These are phyloP conservation scores for Hemerocallis citrina DNA, from an alignment of 106 monocot genomes.

Conservation along the genomic window DNA sequence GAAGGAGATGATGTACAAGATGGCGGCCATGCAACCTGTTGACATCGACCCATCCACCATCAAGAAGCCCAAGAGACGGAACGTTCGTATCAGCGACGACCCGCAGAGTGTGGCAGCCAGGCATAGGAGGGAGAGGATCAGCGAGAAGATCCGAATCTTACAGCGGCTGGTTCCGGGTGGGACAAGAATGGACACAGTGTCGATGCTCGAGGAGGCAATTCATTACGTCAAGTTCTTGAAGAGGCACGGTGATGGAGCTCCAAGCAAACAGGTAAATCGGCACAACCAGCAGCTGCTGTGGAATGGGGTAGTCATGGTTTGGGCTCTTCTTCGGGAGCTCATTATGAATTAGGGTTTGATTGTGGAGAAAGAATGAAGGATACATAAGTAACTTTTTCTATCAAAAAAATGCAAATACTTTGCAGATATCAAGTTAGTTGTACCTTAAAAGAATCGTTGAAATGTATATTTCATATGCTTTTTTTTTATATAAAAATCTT, in stretches of 20 bases:
- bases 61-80: conserved; percentile 52
- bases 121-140: conserved; percentile 60
- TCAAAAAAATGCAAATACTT: too few species aligned
- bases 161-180: conserved; percentile 68
- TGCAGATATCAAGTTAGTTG: neutral
- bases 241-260: conserved; percentile 29
- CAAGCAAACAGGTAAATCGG: conserved; percentile 7
- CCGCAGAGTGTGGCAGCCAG: conserved; percentile 69
- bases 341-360: neutral
- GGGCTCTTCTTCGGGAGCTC: neutral
- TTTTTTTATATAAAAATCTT: too few species aligned
- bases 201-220: conserved; percentile 62
- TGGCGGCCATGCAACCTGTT: conserved; percentile 73
- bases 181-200: conserved; percentile 71
- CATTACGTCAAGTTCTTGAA: conserved; percentile 64
- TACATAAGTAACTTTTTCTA: too few species aligned
- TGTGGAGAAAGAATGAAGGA: neutral
- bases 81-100: conserved; percentile 68
- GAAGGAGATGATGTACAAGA: conserved; percentile 82
- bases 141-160: conserved; percentile 59
- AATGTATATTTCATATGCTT: too few species aligned
- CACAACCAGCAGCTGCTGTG: neutral
- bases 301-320: neutral
- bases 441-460: too few species aligned
- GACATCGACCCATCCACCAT: conserved; percentile 70